Base-by-base conservation (phyloP, 345 rosid species). In the Chamaenerion angustifolium region DNA sequence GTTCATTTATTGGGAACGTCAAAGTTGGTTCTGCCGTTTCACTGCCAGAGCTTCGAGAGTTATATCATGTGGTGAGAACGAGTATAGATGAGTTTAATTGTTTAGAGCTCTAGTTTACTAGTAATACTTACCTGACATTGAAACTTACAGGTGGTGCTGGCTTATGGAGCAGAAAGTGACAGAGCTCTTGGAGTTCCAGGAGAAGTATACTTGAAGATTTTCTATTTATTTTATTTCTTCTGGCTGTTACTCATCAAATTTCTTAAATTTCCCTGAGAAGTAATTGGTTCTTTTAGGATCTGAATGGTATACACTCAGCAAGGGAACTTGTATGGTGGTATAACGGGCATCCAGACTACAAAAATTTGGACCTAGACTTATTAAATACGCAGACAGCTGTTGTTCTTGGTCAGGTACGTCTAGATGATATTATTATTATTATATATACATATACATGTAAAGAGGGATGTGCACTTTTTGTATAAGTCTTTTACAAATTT, bases 301-400 rank as follows among this genome's bases (percentile, higher is more conserved):
- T 83, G 66, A 53, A 25, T 27, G 96, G 96, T 43, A 56, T 92
- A 66, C 72, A 73, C 71, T 84, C 96, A 0, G 95, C 98, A 25
- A 80, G 95, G 68, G 95, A 92, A 76, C 84, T 92, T 64, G 96
- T 92, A 40, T 87, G 96, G 95, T 87, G 96, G 96, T 92, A 92
- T 64, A 87, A 82, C 64, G 96, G 93, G 49, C 98, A 92, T 60
- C 98, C 93, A 0, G 84, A 87, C 59, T 70, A 76, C 69, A 75
- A 65, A 54, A 46, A 73, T 66, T 61, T 82, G 52, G 64, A 72
- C 68, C 93, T 80, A 61, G 83, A 80, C 73, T 71, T 92, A 78
- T 72, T 65, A 69, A 70, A 72, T 51, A 66, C 93, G 3, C 77
- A 84, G 61, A 80, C 80, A 50, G 95, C 88, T 64, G 76, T 82